phyloP scores from a whole-genome alignment of 2,329 filamentous ascomycete species.

The Sporothrix pseudoabietina region DNA sequence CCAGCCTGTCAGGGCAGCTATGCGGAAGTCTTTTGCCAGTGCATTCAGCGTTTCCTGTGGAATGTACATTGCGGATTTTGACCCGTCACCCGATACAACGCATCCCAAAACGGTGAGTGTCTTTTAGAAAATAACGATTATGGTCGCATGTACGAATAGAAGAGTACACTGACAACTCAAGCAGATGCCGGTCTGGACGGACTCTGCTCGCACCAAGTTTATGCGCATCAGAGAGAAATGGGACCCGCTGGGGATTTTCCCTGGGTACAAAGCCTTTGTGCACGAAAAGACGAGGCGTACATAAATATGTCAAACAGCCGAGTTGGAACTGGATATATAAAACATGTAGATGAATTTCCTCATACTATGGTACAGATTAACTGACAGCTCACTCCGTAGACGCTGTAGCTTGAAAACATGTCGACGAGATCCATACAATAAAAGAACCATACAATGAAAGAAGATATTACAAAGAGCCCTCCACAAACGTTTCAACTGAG shows the following conservation, averaged over 20 bases:
- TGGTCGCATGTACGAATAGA: neutral
- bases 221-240: neutral
- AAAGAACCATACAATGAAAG: too few relatives aligned
- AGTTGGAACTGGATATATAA: too few relatives aligned
- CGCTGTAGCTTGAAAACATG: too few relatives aligned
- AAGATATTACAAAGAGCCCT: too few relatives aligned
- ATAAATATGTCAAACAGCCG: too few relatives aligned
- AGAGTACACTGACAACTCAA: neutral
- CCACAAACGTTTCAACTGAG: too few relatives aligned
- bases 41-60: neutral
- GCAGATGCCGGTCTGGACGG: slow-evolving; percentile 1
- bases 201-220: neutral
- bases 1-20: neutral
- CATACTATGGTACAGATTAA: too few relatives aligned
- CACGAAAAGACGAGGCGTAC: neutral
- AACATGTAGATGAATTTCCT: too few relatives aligned
- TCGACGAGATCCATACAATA: too few relatives aligned
- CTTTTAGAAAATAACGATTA: neutral
- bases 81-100: neutral
- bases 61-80: neutral
- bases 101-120: neutral
- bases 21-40: neutral
- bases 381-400: too few relatives aligned
- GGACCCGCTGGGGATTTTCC: neutral
- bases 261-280: neutral